phyloP scores from a whole-genome alignment of 768 basidiomycete species.

The Clitopilus hobsonii region DNA sequence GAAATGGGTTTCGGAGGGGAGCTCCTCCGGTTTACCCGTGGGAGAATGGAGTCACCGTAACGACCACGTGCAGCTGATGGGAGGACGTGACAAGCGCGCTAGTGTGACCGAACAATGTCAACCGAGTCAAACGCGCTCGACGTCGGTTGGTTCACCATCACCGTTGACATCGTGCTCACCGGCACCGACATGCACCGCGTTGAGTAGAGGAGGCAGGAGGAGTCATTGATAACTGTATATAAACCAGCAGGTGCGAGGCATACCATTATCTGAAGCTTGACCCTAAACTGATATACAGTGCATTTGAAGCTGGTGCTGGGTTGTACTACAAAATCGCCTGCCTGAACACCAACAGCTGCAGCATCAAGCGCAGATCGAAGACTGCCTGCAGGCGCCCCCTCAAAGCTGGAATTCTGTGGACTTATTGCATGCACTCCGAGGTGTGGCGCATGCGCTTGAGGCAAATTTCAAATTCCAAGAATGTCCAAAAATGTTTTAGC shows the following conservation, averaged over 20 bases:
- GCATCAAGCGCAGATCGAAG: too few species aligned
- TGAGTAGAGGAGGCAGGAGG: neutral
- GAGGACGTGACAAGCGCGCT: neutral
- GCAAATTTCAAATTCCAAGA: constrained; percentile 2
- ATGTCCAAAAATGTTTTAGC: constrained; percentile 2
- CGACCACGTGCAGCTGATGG: neutral
- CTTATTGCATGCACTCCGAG: neutral
- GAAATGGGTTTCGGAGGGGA: neutral
- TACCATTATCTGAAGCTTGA: neutral
- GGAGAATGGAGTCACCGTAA: neutral
- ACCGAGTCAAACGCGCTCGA: neutral
- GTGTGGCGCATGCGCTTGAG: neutral
- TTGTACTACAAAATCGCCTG: neutral
- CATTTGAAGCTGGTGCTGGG: neutral
- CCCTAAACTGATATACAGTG: neutral
- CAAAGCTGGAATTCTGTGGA: neutral
- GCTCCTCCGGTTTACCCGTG: neutral
- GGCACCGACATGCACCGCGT: neutral
- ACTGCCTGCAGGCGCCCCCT: neutral
- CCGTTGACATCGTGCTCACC: neutral
- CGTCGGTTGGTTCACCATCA: neutral
- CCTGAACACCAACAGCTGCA: neutral
- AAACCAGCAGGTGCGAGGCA: neutral
- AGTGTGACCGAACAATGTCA: neutral
- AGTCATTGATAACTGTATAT: neutral